phyloP scores from a whole-genome alignment of 2,329 filamentous ascomycete species.

The Coniochaeta hoffmannii region DNA sequence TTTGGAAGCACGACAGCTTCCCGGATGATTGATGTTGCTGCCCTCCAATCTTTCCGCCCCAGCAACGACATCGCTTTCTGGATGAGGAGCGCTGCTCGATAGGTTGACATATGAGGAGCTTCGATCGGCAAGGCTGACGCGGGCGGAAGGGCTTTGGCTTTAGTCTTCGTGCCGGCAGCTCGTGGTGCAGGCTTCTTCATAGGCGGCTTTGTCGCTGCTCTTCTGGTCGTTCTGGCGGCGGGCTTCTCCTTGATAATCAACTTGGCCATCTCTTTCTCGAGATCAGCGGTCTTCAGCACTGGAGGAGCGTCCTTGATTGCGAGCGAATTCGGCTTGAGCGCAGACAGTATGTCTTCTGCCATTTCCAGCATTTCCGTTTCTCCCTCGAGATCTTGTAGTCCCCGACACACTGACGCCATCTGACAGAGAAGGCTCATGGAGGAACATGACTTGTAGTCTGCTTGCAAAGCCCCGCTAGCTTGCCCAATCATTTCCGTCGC shows the following conservation, averaged over 20 bases:
- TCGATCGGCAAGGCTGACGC: conserved; percentile 18
- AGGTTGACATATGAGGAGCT: conserved; percentile 26
- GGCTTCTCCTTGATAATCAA: conserved; percentile 22
- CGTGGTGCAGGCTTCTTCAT: neutral
- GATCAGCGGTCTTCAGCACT: conserved; percentile 13
- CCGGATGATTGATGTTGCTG: conserved; percentile 49
- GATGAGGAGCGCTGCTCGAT: conserved; percentile 31
- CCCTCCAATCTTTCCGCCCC: conserved; percentile 45
- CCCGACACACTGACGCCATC: conserved; percentile 48
- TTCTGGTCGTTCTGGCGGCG: conserved; percentile 17
- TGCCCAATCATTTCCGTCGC: conserved; percentile 48
- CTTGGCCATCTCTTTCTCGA: conserved; percentile 29
- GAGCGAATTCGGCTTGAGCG: conserved; percentile 17
- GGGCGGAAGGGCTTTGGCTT: conserved; percentile 5
- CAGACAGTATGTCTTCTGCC: conserved; percentile 40
- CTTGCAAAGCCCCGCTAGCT: conserved; percentile 43
- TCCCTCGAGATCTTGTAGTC: conserved; percentile 35
- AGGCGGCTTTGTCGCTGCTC: conserved; percentile 12
- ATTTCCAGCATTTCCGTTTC: conserved; percentile 35
- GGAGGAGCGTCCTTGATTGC: neutral
- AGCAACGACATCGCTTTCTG: conserved; percentile 38
- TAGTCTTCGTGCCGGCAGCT: conserved; percentile 14
- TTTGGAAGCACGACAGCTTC: conserved; percentile 32
- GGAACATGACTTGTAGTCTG: conserved; percentile 34
- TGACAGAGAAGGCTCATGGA: conserved; percentile 43